Evolutionary conservation across 306 rosid genomes (phyloP).

Genomic region (Ochetophila trinervis): DNA sequence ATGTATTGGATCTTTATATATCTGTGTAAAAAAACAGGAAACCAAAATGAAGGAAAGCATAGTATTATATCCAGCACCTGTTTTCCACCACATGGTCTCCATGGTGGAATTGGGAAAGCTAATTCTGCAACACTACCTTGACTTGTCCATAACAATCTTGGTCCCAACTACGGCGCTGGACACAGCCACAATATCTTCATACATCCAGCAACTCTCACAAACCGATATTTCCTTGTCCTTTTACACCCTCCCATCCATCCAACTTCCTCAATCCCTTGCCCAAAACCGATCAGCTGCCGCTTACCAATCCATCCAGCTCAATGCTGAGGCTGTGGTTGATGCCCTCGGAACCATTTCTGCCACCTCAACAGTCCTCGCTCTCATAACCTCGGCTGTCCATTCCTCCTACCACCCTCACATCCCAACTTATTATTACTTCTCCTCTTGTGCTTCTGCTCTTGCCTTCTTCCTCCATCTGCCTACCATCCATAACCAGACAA

Average conservation of each 20-base stretch:
- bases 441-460: slow-evolving; percentile 8
- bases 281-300: not conserved
- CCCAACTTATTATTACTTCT: slow-evolving; percentile 24
- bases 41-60: slow-evolving; percentile 12
- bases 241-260: slow-evolving; percentile 16
- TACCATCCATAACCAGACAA: not conserved
- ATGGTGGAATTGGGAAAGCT: slow-evolving; percentile 28
- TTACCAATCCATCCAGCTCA: not conserved
- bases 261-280: slow-evolving; percentile 5
- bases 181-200: not conserved
- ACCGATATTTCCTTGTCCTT: slow-evolving; percentile 8
- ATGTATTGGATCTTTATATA: not conserved
- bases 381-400: slow-evolving; percentile 10
- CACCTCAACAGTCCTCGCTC: slow-evolving; percentile 14
- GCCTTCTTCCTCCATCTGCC: slow-evolving; percentile 5
- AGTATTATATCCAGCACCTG: slow-evolving; percentile 14
- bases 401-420: slow-evolving; percentile 1
- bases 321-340: slow-evolving; percentile 1
- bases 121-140: slow-evolving; percentile 18
- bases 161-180: not conserved
- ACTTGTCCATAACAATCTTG: slow-evolving; percentile 15
- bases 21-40: not conserved
- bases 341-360: slow-evolving; percentile 15
- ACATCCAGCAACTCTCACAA: not conserved
- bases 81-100: slow-evolving; percentile 19